Evolutionary conservation across 2,329 filamentous ascomycete species (phyloP).

Genomic region (Passalora sequoiae): DNA sequence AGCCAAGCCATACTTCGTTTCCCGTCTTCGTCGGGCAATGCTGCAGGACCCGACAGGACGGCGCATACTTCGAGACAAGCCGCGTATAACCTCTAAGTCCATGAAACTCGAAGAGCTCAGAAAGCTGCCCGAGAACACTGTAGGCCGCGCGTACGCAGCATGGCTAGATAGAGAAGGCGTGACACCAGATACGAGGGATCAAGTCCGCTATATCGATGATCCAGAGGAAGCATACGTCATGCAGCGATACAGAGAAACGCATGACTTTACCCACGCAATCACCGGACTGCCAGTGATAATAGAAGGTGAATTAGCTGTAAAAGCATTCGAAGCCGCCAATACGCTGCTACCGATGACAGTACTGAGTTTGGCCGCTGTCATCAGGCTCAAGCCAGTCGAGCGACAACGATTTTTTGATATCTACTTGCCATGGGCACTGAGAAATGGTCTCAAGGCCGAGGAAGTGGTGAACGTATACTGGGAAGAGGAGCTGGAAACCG

Average conservation of each 20-base stretch:
- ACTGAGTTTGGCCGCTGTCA: slow-evolving; percentile 68
- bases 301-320: slow-evolving; percentile 97
- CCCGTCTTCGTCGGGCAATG: slow-evolving; percentile 88
- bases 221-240: slow-evolving; percentile 97
- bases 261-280: slow-evolving; percentile 96
- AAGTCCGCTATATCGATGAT: slow-evolving; percentile 87
- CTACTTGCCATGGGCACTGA: slow-evolving; percentile 86
- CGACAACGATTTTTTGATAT: slow-evolving; percentile 63
- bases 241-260: slow-evolving; percentile 94
- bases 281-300: slow-evolving; percentile 84
- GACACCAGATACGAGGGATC: slow-evolving; percentile 77
- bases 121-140: slow-evolving; percentile 62
- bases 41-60: slow-evolving; percentile 76
- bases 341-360: slow-evolving; percentile 94
- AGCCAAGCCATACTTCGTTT: slow-evolving; percentile 89
- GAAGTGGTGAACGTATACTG: slow-evolving; percentile 96
- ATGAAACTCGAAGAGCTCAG: slow-evolving; percentile 67
- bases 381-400: slow-evolving; percentile 59
- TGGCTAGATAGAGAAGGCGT: slow-evolving; percentile 97
- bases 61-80: slow-evolving; percentile 82
- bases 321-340: slow-evolving; percentile 95
- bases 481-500: slow-evolving; percentile 86
- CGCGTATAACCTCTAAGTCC: slow-evolving; percentile 73
- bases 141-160: slow-evolving; percentile 75
- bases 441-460: slow-evolving; percentile 69